Base-by-base conservation (phyloP, 2,329 filamentous ascomycete genomes). In the Colletotrichum scovillei region DNA sequence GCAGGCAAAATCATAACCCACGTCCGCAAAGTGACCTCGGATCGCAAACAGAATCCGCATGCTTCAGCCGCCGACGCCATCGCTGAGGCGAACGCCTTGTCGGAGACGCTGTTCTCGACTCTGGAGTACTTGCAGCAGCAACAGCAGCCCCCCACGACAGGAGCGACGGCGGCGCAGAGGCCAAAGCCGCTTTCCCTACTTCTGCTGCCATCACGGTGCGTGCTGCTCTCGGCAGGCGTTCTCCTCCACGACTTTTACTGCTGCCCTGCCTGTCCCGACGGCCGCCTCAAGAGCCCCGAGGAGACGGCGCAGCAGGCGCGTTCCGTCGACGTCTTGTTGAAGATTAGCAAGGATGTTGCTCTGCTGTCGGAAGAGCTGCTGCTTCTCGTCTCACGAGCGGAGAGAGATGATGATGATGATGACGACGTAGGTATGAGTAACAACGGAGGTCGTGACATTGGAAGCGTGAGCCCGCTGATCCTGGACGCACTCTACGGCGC, bases 401-500 rank as follows among this genome's bases (percentile, higher is more conserved):
- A 77, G 30, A 35, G 60, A 5, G 57, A 14, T 1, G 30, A 28
- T 19, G 26, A 24, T 9, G 59, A 26, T 12, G 26, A 22, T 1
- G 38, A 22, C n/a, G n/a, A 6, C n/a, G 9, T 7, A 5, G 79
- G 78, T 57, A 74, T 81, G 16, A 77, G 78, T 32, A 68, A 75
- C 5, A 38, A 38, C 35, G 35, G 35, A 14, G 11, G 4, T 14
- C 35, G 26, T 5, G 26, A 28, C 26, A 74, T 82, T 14, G 77
- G 78, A 30, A 67, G 75, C 14, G 64, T 83, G 5, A 82, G 80
- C 68, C 82, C 82, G 5, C 76, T 84, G 11, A 77, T 81, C 38
- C 78, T 85, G 74, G 82, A 84, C 74, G 75, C 78, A 11, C 49
- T 84, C n/a, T 85, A 85, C 69, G 77, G 77, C n/a, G 81, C 80